Conservation (phyloP, 805 yeast genomes). For the Tetrapisispora namnaoensis region DNA sequence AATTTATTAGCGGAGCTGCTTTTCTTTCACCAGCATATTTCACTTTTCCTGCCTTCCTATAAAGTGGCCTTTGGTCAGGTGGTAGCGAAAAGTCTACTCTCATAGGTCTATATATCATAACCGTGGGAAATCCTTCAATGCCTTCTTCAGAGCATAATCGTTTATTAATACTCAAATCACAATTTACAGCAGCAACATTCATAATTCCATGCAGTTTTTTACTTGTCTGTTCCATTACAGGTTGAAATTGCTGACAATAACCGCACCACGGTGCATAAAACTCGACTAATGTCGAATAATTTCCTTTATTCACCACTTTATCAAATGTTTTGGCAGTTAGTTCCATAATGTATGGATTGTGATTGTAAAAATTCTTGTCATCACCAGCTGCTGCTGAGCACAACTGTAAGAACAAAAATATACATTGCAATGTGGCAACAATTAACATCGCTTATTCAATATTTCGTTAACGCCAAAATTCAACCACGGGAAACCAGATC, state of each 20-base stretch:
- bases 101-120: slow-evolving; percentile 76
- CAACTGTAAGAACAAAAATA: neutral
- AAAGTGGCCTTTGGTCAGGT: slow-evolving; percentile 9
- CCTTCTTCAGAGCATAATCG: slow-evolving; percentile 55
- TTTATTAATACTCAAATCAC: slow-evolving; percentile 63
- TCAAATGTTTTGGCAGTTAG: slow-evolving; percentile 51
- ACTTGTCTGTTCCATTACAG: slow-evolving; percentile 56
- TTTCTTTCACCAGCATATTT: slow-evolving; percentile 53
- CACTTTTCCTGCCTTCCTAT: slow-evolving; percentile 41
- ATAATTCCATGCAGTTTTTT: slow-evolving; percentile 44
- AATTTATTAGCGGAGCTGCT: slow-evolving; percentile 43
- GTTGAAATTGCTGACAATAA: slow-evolving; percentile 67
- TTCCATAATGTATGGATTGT: slow-evolving; percentile 40
- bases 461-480: no score
- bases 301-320: slow-evolving; percentile 53
- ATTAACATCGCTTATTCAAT: neutral
- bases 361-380: slow-evolving; percentile 20
- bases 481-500: no score
- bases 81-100: slow-evolving; percentile 33
- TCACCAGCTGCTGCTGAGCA: neutral
- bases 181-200: slow-evolving; percentile 75
- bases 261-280: slow-evolving; percentile 99
- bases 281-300: slow-evolving; percentile 74
- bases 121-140: slow-evolving; percentile 75
- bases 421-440: neutral